Evolutionary conservation across 2,329 filamentous ascomycete species (phyloP).

Genomic region (Cladosporium austrohemisphaericum): DNA sequence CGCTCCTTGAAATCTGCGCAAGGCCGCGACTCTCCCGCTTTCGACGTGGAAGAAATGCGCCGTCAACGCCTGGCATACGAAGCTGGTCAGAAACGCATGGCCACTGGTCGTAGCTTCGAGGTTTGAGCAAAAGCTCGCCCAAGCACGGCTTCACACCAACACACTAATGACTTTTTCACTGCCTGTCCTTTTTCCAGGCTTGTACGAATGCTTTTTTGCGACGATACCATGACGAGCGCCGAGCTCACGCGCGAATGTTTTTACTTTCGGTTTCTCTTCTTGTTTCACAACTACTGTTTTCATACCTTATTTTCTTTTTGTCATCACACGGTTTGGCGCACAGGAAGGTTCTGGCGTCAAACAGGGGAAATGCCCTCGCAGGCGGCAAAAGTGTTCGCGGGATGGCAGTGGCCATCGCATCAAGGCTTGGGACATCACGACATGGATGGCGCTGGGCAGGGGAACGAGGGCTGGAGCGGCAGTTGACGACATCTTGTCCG

Average conservation of each 20-base stretch:
- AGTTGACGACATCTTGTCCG: no score
- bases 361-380: neutral
- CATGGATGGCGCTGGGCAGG: no score
- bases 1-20: constrained; percentile 26
- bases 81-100: constrained; percentile 27
- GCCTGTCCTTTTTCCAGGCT: constrained; percentile 2
- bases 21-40: constrained; percentile 36
- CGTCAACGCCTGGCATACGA: constrained; percentile 47
- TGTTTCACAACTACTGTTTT: constrained; percentile 8
- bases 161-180: constrained; percentile 1
- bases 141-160: neutral
- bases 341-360: neutral
- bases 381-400: constrained; percentile 6
- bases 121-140: neutral
- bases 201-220: constrained; percentile 12
- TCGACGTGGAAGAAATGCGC: constrained; percentile 49
- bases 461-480: no score
- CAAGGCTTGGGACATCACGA: no score
- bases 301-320: constrained; percentile 5
- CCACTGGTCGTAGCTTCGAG: constrained; percentile 7
- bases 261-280: neutral
- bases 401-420: no score
- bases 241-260: neutral
- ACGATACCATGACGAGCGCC: constrained; percentile 15
- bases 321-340: neutral